A percentile compares a stretch with the other conserved stretches of the same genome.
phyloP scores from a whole-genome alignment of 2,329 filamentous ascomycete genomes.

The Fusarium sp. region DNA sequence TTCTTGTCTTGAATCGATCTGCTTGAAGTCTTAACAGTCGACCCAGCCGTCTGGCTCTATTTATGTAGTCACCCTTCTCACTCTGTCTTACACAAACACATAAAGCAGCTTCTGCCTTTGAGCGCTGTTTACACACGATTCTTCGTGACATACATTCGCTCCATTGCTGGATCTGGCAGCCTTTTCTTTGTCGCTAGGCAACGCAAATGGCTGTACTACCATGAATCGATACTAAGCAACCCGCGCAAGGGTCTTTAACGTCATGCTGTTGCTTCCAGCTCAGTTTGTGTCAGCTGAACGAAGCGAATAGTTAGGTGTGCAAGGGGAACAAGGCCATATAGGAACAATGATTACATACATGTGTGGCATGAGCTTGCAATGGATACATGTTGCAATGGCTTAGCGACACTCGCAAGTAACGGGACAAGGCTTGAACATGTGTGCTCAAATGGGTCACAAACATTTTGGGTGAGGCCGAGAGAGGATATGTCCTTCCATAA shows the following conservation, averaged over 20 bases:
- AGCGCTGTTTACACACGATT: conserved; percentile 4
- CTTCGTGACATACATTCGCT: conserved; percentile 1
- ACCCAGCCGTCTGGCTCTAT: conserved; percentile 17
- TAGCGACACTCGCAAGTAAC: neutral
- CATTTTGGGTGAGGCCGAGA: too few species aligned
- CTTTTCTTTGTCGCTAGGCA: conserved; percentile 16
- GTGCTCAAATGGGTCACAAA: too few species aligned
- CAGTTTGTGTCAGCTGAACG: neutral
- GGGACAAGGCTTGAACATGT: too few species aligned
- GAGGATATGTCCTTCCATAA: neutral
- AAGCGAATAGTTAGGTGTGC: neutral
- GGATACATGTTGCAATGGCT: neutral
- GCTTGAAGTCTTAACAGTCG: neutral
- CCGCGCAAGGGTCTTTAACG: neutral
- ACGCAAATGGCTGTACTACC: conserved; percentile 25
- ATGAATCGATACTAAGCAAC: neutral
- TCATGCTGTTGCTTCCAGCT: neutral
- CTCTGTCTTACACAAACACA: conserved; percentile 11
- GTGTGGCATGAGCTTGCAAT: neutral
- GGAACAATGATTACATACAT: neutral
- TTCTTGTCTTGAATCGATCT: neutral
- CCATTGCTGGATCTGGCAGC: conserved; percentile 14
- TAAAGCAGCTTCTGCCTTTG: neutral
- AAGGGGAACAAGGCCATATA: too few species aligned
- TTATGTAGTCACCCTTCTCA: conserved; percentile 36